Base-by-base conservation (phyloP, 768 basidiomycete genomes). In the Suillus discolor region DNA sequence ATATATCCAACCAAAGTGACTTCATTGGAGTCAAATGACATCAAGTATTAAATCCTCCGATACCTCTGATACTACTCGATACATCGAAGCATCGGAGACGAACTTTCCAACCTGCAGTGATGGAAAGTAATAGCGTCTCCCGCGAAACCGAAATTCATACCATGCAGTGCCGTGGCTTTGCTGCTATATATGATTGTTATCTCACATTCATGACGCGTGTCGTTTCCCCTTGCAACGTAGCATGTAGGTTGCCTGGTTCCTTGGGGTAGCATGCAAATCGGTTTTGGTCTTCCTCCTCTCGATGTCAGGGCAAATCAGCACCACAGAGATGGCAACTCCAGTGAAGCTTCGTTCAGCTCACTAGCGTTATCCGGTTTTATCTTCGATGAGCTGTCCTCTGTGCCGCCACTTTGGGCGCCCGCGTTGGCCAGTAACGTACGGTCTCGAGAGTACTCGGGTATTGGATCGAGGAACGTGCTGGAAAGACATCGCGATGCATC, bases 161-260 rank as follows among this genome's bases (percentile, higher is more conserved):
- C 59, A 20, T 39, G 11, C 59, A 42, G 25, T 7, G 20, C 18
- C 39, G 39, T 42, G 11, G 25, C 28, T 28, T 42, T 11, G 39
- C 39, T 60, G 59, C 59, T 20, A 41, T 42, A 28, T 41, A 60
- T 60, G 39, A 41, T 42, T 41, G 23, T 42, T 60, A 42, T 60
- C 39, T 60, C 25, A 60, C 12, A 28, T 60, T 41, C 25, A 60
- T 13, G 59, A 25, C 25, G 25, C 16, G 6, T 13, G 39, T 7
- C 39, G 39, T 41, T 20, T 12, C 2, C 38, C 23, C 25, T 20
- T 28, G 59, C 39, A 20, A 42, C 18, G 41, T 41, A 57, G 34
- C 57, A 16, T 38, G 39, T 57, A 39, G 57, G 39, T 41, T 41
- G 6, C 57, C 9, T 9, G 9, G 39, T 25, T 28, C 20, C 18